These are phyloP conservation scores for Oryza australiensis DNA, from an alignment of 176 grass and related monocot species.

Conservation along the genomic window DNA sequence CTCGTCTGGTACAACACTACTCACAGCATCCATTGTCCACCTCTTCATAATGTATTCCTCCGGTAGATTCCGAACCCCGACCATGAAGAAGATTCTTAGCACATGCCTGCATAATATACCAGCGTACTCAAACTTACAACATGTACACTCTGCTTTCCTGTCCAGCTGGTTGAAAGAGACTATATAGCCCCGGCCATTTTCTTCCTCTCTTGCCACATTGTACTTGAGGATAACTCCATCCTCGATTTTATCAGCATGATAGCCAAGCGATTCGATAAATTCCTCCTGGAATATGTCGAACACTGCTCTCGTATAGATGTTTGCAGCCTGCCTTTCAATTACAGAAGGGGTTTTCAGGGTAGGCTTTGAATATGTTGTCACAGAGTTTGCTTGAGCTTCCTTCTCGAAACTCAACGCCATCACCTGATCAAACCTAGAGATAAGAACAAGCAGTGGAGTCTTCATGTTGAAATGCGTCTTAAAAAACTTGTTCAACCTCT, in stretches of 20 bases:
- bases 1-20: constrained; percentile 29
- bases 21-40: constrained; percentile 53
- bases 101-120: constrained; percentile 70
- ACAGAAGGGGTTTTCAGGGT: constrained; percentile 54
- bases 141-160: constrained; percentile 51
- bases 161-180: constrained; percentile 47
- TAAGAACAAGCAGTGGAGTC: constrained; percentile 45
- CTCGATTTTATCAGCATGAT: constrained; percentile 52
- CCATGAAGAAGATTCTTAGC: constrained; percentile 58
- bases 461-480: constrained; percentile 56
- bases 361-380: constrained; percentile 45
- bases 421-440: constrained; percentile 53
- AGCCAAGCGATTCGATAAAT: constrained; percentile 66
- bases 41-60: constrained; percentile 51
- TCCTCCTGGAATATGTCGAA: constrained; percentile 64
- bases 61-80: constrained; percentile 45
- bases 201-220: constrained; percentile 50
- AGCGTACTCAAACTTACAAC: constrained; percentile 60
- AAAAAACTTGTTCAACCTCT: constrained; percentile 62
- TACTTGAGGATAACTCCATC: constrained; percentile 45
- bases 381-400: constrained; percentile 62
- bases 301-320: constrained; percentile 51
- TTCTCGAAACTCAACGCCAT: constrained; percentile 45
- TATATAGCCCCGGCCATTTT: constrained; percentile 23
- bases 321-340: constrained; percentile 62